Conservation (phyloP, 805 yeast genomes). For the Pichia ethanolica region DNA sequence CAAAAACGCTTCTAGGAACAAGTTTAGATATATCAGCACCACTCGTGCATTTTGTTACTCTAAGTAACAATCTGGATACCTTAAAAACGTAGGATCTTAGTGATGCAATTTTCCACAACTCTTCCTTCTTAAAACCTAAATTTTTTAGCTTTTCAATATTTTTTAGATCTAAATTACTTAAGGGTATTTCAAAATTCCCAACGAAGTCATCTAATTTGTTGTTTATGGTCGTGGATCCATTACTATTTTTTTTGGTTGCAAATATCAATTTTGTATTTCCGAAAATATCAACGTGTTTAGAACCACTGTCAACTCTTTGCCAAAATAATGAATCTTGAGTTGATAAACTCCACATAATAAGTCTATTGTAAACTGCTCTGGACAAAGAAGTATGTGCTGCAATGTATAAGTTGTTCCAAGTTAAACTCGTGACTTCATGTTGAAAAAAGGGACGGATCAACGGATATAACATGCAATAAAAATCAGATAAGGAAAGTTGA, state of each 20-base stretch:
- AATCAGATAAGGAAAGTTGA: slow-evolving; percentile 66
- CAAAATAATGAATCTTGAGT: slow-evolving; percentile 71
- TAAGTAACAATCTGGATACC: slow-evolving; percentile 35
- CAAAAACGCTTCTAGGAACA: slow-evolving; percentile 45
- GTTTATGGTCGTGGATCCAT: background rate
- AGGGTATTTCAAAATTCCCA: slow-evolving; percentile 39
- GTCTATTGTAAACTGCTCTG: slow-evolving; percentile 53
- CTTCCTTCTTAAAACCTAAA: slow-evolving; percentile 66
- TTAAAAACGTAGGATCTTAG: slow-evolving; percentile 61
- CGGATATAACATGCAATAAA: slow-evolving; percentile 78
- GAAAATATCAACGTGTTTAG: slow-evolving; percentile 32
- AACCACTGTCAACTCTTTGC: slow-evolving; percentile 37
- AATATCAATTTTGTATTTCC: slow-evolving; percentile 36
- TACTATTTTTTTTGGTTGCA: slow-evolving; percentile 18
- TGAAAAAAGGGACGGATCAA: slow-evolving; percentile 66
- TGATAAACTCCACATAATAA: slow-evolving; percentile 64
- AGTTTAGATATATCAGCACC: slow-evolving; percentile 20
- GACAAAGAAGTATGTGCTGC: slow-evolving; percentile 63
- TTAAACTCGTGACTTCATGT: slow-evolving; percentile 65
- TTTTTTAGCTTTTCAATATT: slow-evolving; percentile 69
- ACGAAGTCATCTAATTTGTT: slow-evolving; percentile 26
- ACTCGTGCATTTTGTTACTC: background rate
- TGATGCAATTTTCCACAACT: slow-evolving; percentile 76
- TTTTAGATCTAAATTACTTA: slow-evolving; percentile 58
- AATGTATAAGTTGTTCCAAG: slow-evolving; percentile 59